A percentile compares a stretch with the other conserved stretches of the same genome.
Evolutionary conservation across 1,139 yeast species (phyloP).

Genomic region (Hyphopichia khmerensis): DNA sequence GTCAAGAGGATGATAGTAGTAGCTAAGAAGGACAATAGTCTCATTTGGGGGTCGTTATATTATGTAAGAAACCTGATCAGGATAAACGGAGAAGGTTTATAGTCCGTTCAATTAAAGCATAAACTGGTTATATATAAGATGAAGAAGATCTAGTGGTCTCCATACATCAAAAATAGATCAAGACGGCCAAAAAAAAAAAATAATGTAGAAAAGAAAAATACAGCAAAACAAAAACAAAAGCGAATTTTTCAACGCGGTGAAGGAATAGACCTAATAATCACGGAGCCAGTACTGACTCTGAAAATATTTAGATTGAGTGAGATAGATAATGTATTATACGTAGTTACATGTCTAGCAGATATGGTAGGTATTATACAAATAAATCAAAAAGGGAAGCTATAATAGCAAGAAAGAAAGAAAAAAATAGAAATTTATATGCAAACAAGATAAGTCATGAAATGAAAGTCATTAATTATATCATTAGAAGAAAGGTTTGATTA

Average conservation of each 20-base stretch:
- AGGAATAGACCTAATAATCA: too few species aligned
- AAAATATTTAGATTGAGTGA: too few species aligned
- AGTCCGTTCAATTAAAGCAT: not conserved
- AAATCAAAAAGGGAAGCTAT: not conserved
- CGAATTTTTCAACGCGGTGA: too few species aligned
- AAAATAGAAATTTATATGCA: not conserved
- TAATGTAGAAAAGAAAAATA: not conserved
- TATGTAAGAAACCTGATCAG: too few species aligned
- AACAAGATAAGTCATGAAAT: too few species aligned
- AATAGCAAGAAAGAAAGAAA: not conserved
- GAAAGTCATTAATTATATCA: not conserved
- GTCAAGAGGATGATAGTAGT: not conserved
- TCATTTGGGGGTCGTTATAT: too few species aligned
- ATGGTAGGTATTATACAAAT: not conserved
- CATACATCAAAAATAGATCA: not conserved
- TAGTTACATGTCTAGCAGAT: too few species aligned
- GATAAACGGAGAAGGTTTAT: too few species aligned
- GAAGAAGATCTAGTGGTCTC: not conserved
- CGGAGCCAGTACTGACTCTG: too few species aligned
- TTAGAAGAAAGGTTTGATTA: constrained; percentile 10
- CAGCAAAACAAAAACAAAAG: not conserved
- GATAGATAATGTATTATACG: too few species aligned
- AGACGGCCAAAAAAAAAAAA: too few species aligned
- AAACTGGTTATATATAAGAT: not conserved
- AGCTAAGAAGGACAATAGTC: not conserved